Base-by-base conservation (phyloP, 176 grass and related monocot genomes). In the Oryza coarctata region DNA sequence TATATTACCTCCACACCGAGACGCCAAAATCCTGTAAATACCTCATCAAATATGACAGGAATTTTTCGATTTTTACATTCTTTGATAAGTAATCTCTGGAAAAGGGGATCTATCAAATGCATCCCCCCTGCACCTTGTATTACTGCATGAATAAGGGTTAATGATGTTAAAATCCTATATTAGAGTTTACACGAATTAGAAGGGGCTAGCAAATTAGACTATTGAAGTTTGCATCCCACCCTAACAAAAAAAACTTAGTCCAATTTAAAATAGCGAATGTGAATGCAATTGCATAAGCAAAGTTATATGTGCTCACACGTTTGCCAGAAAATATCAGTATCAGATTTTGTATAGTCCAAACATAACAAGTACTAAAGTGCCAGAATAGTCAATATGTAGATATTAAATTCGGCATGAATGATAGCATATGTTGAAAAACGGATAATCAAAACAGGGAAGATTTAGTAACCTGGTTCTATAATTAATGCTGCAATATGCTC, bases 1-100 rank as follows among this genome's bases (percentile, higher is more conserved):
- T 47, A 2, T 61, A 40, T 85, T 89, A 94, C 86, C 92, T 98
- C 92, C 49, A 80, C 83, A 4, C 96, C 96, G 65, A 98, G 89
- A 65, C 90, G 90, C 96, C 96, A 98, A 70, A 98, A 93, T 35
- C 93, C 96, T 18, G 92, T 87, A 77, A 98, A 95, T 38, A 98
- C 93, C 88, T 95, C 92, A 84, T 95, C 96, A 79, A 93, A 95
- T 93, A 98, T 95, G 68, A 98, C 93, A 80, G 95, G 95, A 72
- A 95, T 95, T 86, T 81, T 89, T 70, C 31, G 69, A 52, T 61
- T 82, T 86, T 57, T 89, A 82, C 92, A 98, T 76, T 95, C 88
- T 2, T 57, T 76, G 27, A 88, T 82, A 78, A 98, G 96, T 70
- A 91, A 66, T 50, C 92, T 73, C 78, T 95, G 93, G 80, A 98